Evolutionary conservation across 2,329 filamentous ascomycete species (phyloP), one percentile per base, ranked within the genome.

Genomic region (Talaromyces sp.): DNA sequence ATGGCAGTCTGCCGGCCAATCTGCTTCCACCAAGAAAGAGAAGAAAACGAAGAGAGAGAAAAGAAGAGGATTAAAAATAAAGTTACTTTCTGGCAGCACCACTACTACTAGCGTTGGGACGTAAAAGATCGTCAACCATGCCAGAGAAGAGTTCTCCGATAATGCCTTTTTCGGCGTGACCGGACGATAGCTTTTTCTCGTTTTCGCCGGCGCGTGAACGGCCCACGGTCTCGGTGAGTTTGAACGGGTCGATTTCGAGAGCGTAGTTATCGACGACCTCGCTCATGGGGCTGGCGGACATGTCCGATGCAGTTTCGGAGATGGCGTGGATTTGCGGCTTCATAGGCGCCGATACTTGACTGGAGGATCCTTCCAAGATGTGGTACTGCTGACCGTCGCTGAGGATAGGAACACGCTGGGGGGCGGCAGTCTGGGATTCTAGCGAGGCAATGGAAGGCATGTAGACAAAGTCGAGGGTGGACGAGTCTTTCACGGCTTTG

Each of bases 381-480:
- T 70, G 68, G 66, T 73, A 70, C 55, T 71, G 67, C 36, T 69
- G 64, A 59, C 68, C 66, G 60, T 79, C 75, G 62, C 81, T 77
- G 61, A 85, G 74, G 66, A 85, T 78, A 62, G 84, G 84, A 52
- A 85, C 79, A 10, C 80, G 70, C 40, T 75, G 70, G 5, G 77
- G 70, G 14, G 68, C 57, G 18, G 70, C 66, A 4, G 27, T 12
- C 27, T 61, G 34, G 16, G 51, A 53, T 56, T 82, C 78, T 34
- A 80, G 73, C 57, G 77, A 71, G 31, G 81, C 76, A 66, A 81
- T 77, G 60, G 78, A 77, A 40, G 86, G 86, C 66, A 88, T 78
- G 76, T 82, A 87, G 67, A 82, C 81, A 69, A 88, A 87, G 76
- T 88, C 86, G 63, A 88, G 84, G 50, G 85, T 85, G 47, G 84